A percentile compares a stretch with the other conserved stretches of the same genome.
Evolutionary conservation across 257 asterid species (phyloP).

Genomic region (Verbascum thapsus): DNA sequence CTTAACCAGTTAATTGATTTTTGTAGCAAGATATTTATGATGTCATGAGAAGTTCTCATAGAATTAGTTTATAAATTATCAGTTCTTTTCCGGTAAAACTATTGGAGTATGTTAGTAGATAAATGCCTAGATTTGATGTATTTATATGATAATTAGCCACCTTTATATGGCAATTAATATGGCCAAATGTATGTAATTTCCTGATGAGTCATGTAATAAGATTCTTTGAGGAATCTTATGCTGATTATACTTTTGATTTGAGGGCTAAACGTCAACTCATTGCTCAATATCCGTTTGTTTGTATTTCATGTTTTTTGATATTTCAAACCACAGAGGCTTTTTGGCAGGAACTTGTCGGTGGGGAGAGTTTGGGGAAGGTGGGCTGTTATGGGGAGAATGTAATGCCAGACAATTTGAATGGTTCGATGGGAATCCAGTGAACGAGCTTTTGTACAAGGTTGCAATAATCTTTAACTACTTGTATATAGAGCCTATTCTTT

Average conservation of each 20-base stretch:
- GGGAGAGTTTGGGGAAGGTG: constrained; percentile 99
- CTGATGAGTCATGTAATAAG: neutral
- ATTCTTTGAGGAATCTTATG: constrained; percentile 12
- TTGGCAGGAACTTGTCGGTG: constrained; percentile 88
- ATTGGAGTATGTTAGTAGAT: neutral
- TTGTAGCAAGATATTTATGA: neutral
- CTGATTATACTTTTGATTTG: constrained; percentile 2
- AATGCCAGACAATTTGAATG: constrained; percentile 78
- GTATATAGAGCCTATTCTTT: constrained; percentile 12
- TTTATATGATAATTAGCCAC: constrained; percentile 2
- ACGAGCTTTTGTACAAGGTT: constrained; percentile 80
- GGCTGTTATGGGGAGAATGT: constrained; percentile 97
- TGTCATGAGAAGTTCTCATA: neutral
- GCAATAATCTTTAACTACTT: constrained; percentile 24
- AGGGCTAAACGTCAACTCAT: neutral
- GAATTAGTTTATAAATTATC: neutral
- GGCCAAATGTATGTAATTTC: constrained; percentile 12
- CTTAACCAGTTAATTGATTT: constrained; percentile 10
- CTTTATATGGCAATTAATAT: constrained; percentile 3
- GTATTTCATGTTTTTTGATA: constrained; percentile 24
- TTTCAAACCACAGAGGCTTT: constrained; percentile 28
- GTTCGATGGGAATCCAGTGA: constrained; percentile 72
- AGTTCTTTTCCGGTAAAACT: neutral
- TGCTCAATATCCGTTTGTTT: constrained; percentile 13
- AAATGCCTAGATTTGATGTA: neutral